Evolutionary conservation across 495 filamentous ascomycete species (phyloP), one percentile per base, ranked within the genome.

Genomic region (Aspergillus carlsbadensis): DNA sequence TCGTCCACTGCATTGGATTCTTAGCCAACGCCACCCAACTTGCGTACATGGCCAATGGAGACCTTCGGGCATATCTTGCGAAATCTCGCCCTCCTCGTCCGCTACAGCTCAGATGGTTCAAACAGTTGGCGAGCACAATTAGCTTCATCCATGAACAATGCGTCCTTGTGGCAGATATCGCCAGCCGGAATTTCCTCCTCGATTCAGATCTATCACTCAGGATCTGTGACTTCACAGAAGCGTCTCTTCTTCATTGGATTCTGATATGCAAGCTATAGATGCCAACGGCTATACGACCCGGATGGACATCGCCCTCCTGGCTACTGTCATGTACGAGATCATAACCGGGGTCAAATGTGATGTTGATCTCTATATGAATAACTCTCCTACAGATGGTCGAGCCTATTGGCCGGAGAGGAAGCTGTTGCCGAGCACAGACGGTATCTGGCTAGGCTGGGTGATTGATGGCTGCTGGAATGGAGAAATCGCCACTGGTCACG

Each of bases 401-500:
- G 66, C 59, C 43, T 17, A 46, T 43, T 64, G 52, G 60, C 61
- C 63, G 14, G 41, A 61, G 56, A 63, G 66, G 35, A 33, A 51
- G 18, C 52, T 33, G 29, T 57, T 70, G 13, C 70, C 66, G 3
- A 63, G 21, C 33, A 73, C 65, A 14, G 1, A 61, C 6, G 54
- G 45, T 43, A 36, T 71, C 20, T 66, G 63, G 66, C 58, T 73
- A 52, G 70, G 60, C 36, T 40, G 24, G 43, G 63, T 68, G 11
- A 66, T 73, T 51, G 61, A 73, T 51, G 54, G 54, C 20, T 70
- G 68, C 55, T 71, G 66, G 68, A 54, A 62, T 36, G 58, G 22
- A 33, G 24, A 52, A 64, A 70, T 56, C 26, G 31, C 47, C n/a
- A 65, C 20, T 20, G 67, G 63, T n/a, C 58, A 61, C 22, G 45